A percentile compares a stretch with the other conserved stretches of the same genome.
Conservation (phyloP, 78 protist genomes). For the Dictyostelium capitatum region DNA sequence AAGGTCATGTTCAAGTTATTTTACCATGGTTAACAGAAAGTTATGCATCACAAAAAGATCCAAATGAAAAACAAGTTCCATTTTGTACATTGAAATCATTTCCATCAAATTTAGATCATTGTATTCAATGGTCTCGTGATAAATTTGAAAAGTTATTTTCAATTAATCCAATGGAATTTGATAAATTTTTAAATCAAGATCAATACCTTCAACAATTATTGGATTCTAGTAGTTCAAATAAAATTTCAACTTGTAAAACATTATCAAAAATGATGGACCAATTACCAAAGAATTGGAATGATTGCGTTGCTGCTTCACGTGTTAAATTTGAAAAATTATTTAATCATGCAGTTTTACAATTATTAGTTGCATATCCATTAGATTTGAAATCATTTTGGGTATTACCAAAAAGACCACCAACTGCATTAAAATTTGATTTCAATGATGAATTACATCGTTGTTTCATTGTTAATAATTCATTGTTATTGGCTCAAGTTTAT, state of each 20-base stretch:
- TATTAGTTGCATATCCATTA: slow-evolving; percentile 67
- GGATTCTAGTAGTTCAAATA: slow-evolving; percentile 22
- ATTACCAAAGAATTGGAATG: slow-evolving; percentile 27
- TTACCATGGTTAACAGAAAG: slow-evolving; percentile 80
- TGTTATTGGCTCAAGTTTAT: slow-evolving; percentile 42
- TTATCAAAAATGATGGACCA: slow-evolving; percentile 36
- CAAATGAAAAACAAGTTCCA: slow-evolving; percentile 92
- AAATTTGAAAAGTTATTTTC: slow-evolving; percentile 91
- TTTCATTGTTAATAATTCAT: slow-evolving; percentile 24
- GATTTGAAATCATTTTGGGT: slow-evolving; percentile 84
- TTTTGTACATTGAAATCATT: slow-evolving; percentile 98
- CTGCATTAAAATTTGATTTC: slow-evolving; percentile 21
- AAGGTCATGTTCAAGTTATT: slow-evolving; percentile 95
- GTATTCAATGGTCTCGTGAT: slow-evolving; percentile 97
- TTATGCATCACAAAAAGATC: slow-evolving; percentile 73
- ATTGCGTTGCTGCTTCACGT: slow-evolving; percentile 64
- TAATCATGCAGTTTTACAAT: slow-evolving; percentile 34
- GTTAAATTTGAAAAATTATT: slow-evolving; percentile 79
- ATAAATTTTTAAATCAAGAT: slow-evolving; percentile 71
- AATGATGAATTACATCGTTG: slow-evolving; percentile 37
- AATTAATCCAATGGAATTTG: slow-evolving; percentile 86
- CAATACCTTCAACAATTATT: slow-evolving; percentile 32
- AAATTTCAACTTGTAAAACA: slow-evolving; percentile 28
- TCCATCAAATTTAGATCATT: slow-evolving; percentile 97
- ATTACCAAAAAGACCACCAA: slow-evolving; percentile 86